Evolutionary conservation across 495 filamentous ascomycete species (phyloP), one percentile per base, ranked within the genome.

Genomic region (Platismatia glauca): DNA sequence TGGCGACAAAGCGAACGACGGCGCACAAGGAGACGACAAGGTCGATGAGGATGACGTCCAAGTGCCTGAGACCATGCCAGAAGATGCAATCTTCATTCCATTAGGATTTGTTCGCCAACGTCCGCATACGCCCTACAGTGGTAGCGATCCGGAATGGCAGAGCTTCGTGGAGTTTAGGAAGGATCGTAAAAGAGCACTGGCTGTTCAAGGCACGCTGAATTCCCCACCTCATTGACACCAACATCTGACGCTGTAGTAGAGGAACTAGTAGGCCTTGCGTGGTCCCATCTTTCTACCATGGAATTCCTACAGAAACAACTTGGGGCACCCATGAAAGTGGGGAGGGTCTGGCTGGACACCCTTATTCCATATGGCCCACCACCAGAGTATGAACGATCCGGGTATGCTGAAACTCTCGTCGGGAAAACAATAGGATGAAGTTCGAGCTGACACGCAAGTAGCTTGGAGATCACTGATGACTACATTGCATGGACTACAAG

Each of bases 111-210:
- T 75, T 69, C 82, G 66, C 57, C 75, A 74, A 75, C 76, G 66
- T 69, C 76, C 74, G 69, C 73, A 71, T 35, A 73, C 71, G 50
- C 82, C 72, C 18, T 92, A 90, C 71, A 75, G 78, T 29, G 75
- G 78, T 31, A 78, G 74, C 4, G 85, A 89, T 69, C 86, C 88
- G 5, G 89, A 91, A 70, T 91, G 86, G 87, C 76, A 81, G 66
- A 75, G 79, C 52, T 91, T 89, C 64, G 67, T 82, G 24, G 80
- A 78, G 43, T 73, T 89, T 27, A 78, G 81, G 29, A 74, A 76
- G 33, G 78, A 91, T 68, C 68, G 65, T 24, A 66, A 79, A 35
- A 73, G 78, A 59, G 65, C 81, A 33, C 64, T 73, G 37, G 68
- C 70, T 22, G 76, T 89, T 24, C 75, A 75, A 71, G 65, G 86